Evolutionary conservation across 192 early-diverging fungal genomes (phyloP).

Genomic region (Chytriomyces sp.): DNA sequence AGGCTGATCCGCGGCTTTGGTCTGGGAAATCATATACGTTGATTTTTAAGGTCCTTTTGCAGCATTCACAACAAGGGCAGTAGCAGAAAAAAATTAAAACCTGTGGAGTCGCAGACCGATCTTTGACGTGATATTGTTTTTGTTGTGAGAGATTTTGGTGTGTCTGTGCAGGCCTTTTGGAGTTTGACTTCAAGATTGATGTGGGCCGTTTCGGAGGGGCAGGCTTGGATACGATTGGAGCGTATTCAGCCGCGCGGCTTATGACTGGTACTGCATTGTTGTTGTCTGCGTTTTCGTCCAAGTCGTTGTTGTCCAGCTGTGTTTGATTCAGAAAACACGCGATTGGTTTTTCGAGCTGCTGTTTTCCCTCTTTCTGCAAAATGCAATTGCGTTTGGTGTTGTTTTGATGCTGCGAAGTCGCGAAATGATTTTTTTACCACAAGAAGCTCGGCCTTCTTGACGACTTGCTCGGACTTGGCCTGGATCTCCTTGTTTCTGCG

Average conservation of each 20-base stretch:
- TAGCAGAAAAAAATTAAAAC: no score
- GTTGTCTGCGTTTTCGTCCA: neutral
- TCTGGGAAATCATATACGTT: no score
- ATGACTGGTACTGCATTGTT: slow-evolving; percentile 15
- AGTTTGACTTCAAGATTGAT: neutral
- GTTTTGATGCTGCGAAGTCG: neutral
- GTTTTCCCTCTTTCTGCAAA: slow-evolving; percentile 55
- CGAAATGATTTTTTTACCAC: slow-evolving; percentile 38
- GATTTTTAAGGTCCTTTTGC: no score
- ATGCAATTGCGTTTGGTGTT: neutral
- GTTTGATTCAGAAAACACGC: slow-evolving; percentile 20
- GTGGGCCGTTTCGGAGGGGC: slow-evolving; percentile 9
- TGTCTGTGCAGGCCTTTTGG: neutral
- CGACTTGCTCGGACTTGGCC: slow-evolving; percentile 45
- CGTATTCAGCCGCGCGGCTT: slow-evolving; percentile 44
- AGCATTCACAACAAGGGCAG: no score
- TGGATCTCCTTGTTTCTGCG: slow-evolving; percentile 56
- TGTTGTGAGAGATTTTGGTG: no score
- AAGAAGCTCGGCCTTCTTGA: slow-evolving; percentile 48
- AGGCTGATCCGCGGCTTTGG: no score
- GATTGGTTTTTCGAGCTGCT: slow-evolving; percentile 46
- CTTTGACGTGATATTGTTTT: no score
- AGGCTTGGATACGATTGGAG: neutral
- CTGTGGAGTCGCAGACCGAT: no score
- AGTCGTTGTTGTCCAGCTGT: neutral